phyloP scores from a whole-genome alignment of 2,329 filamentous ascomycete genomes.

The Dothiorella sarmentorum region DNA sequence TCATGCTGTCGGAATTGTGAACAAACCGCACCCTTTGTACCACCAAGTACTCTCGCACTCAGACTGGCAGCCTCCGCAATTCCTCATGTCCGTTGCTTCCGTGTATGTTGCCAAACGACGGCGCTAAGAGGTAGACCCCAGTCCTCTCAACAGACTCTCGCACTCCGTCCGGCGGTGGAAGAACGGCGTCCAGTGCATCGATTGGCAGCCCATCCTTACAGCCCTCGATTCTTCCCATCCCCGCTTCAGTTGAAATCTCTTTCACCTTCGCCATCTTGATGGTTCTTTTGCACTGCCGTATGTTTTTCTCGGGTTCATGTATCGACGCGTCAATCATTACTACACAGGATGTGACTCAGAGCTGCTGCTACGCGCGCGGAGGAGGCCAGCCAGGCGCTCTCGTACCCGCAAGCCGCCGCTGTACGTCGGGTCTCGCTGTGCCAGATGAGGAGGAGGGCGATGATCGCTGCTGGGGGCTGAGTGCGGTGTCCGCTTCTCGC shows the following conservation, averaged over 20 bases:
- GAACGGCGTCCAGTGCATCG: neutral
- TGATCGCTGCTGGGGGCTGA: no score
- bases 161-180: neutral
- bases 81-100: conserved; percentile 21
- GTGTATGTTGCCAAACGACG: conserved; percentile 20
- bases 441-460: no score
- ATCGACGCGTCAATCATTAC: conserved; percentile 13
- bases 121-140: conserved; percentile 9
- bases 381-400: no score
- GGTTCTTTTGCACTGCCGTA: neutral
- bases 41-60: neutral
- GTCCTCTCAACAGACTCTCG: conserved; percentile 1
- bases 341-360: no score
- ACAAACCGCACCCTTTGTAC: neutral
- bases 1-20: neutral
- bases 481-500: no score
- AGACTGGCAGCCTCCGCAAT: conserved; percentile 2
- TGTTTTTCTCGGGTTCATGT: neutral
- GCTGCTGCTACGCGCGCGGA: no score
- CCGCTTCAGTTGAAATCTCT: conserved; percentile 1
- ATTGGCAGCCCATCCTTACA: neutral
- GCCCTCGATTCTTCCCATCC: conserved; percentile 7
- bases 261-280: neutral
- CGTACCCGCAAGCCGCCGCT: no score
- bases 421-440: no score